Base-by-base conservation (phyloP, 2,329 filamentous ascomycete genomes). In the Phaeoacremonium minimum region DNA sequence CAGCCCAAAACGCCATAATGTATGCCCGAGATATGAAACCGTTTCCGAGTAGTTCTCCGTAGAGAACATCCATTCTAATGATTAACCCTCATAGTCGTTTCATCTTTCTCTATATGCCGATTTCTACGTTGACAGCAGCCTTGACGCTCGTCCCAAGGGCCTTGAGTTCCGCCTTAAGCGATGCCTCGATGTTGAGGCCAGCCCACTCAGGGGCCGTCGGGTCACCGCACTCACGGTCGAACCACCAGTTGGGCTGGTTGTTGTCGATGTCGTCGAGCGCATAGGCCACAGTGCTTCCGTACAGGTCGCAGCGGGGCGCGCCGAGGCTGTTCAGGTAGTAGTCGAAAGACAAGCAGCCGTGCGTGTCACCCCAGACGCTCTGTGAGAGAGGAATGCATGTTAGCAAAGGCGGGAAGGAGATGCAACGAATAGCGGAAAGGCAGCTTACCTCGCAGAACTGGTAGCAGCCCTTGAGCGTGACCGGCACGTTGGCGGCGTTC, bases 401-500 rank as follows among this genome's bases (percentile, higher is more conserved):
- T 18, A n/a, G n/a, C 16, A 15, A 6, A 16, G 18, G 13, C 6
- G 7, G 7, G 13, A 18, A 6, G 15, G 18, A n/a, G n/a, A 15
- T 7, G 14, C 19, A 32, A 15, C 5, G 15, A 13, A 17, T 19
- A 14, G 6, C 13, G 4, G 13, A 15, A 8, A 13, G 19, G 18
- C 18, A 8, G 47, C 49, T 56, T 46, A 59, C 64, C 34, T 46
- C 44, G 44, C 65, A 69, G 50, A 66, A 63, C 41, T 65, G 53
- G 48, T 56, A 68, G 50, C 66, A 68, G 3, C 61, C 63, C 39
- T 60, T 49, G 7, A 64, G 48, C 3, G 58, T 63, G 16, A 69
- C 56, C 2, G 51, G 46, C 22, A 58, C 54, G 11, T 45, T 50
- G 2, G 40, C 40, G 6, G 44, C 49, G 38, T 67, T 55, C 45